Evolutionary conservation across 495 filamentous ascomycete species (phyloP).

Genomic region (Talaromyces proteolyticus): DNA sequence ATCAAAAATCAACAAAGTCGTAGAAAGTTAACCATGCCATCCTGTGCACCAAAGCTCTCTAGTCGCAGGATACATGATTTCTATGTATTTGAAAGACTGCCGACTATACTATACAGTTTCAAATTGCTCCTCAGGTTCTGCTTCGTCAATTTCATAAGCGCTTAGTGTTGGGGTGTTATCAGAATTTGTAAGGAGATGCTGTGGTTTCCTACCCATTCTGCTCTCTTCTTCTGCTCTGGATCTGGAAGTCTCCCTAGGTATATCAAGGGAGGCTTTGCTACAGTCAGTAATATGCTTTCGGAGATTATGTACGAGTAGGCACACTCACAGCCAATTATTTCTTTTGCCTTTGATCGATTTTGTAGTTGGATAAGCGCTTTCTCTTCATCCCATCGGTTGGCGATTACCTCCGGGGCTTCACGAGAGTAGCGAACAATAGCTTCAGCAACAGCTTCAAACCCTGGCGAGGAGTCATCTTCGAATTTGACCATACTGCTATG

Average conservation of each 20-base stretch:
- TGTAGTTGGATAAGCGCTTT: slow-evolving; percentile 35
- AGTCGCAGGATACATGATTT: not conserved
- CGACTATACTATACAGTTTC: too few relatives aligned
- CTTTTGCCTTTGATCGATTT: slow-evolving; percentile 29
- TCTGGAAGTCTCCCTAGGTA: not conserved
- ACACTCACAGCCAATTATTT: slow-evolving; percentile 30
- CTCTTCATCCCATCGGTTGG: slow-evolving; percentile 59
- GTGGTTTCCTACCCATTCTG: slow-evolving; percentile 6
- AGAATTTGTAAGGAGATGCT: slow-evolving; percentile 5
- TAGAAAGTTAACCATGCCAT: too few relatives aligned
- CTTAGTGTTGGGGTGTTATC: not conserved
- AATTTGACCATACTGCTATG: slow-evolving; percentile 91
- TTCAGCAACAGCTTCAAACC: slow-evolving; percentile 67
- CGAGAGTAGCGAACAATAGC: slow-evolving; percentile 64
- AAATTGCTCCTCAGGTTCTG: not conserved
- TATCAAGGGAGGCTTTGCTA: not conserved
- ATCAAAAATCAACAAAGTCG: too few relatives aligned
- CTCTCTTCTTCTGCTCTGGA: not conserved
- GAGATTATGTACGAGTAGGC: too few relatives aligned
- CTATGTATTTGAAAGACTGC: not conserved
- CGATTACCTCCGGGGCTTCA: slow-evolving; percentile 51
- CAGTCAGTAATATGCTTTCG: slow-evolving; percentile 1
- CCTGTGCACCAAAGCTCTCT: too few relatives aligned
- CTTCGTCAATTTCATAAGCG: slow-evolving; percentile 5
- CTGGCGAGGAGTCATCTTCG: slow-evolving; percentile 62